Base-by-base conservation (phyloP, 2,329 filamentous ascomycete genomes). In the Stagonosporopsis tanaceti region DNA sequence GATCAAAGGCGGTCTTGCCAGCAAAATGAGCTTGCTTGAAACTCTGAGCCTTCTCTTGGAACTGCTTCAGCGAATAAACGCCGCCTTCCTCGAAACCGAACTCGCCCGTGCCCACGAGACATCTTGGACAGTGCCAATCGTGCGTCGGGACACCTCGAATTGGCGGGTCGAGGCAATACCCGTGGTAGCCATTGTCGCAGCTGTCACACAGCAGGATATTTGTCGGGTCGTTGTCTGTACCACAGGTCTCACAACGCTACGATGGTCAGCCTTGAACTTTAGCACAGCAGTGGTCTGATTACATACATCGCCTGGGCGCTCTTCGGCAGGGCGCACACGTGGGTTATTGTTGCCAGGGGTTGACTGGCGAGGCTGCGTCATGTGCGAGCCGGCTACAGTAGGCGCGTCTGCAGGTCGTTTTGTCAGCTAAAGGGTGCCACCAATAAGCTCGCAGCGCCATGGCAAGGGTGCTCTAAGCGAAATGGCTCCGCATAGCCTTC, bases 21-120 rank as follows among this genome's bases (percentile, higher is more conserved):
- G 92, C 89, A 70, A 99, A 99, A 71, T 99, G 97, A 24, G 87
- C 87, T 68, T 96, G 90, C 77, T 97, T 98, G 82, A 99, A 99
- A 66, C 92, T 91, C 66, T 91, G 91, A 6, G 95, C 95, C 75
- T 94, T 97, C 73, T 97, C 92, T 75, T 99, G 95, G 74, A 99
- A 99, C 69, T 96, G 91, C 69, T 91, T 93, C 25, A 99, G 82
- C 0, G 95, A 99, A 77, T 99, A 99, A 22, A 97, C 85, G 4
- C 93, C 93, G 24, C 95, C 95, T 76, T 99, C 95, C 72, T 98
- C 94, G 61, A 99, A 99, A 0, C 95, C 95, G 69, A 97, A 99
- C 64, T 98, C 93, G 37, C 94, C 93, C 54, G 96, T 96, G 44
- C 95, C 95, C 24, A 99, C 95, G 25, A 99, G 85, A 74, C 95